Base-by-base conservation (phyloP, 1,284 basidiomycete species). In the Cerioporus squamosus region DNA sequence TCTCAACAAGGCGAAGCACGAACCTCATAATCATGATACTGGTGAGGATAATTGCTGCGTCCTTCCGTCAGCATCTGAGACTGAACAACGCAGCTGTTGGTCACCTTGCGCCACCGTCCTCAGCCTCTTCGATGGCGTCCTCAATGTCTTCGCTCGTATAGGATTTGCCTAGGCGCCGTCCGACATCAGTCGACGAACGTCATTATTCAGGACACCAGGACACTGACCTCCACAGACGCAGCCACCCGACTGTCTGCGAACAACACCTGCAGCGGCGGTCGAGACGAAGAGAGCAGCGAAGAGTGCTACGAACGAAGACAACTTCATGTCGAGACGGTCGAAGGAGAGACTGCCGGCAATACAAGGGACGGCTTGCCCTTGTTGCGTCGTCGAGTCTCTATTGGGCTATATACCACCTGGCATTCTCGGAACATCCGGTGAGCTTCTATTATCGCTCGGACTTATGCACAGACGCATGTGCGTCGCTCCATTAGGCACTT, bases 1-100 rank as follows among this genome's bases (percentile, higher is more conserved):
- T 12, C 18, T 36, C 33, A 14, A 39, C 6, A 23, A 49, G 20
- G 23, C 10, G 5, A 6, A 9, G 44, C 23, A 24, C 42, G 22
- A 15, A 70, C 67, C 62, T 71, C 66, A 50, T 61, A 69, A 44
- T 70, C 63, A 24, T 69, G 59, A 56, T 69, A 72, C 44, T 68
- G 63, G 46, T 72, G 70, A 17, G 70, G 70, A 44, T 72, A 72
- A 31, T 63, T 45, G 51, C 70, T 68, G 49, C 2, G 44, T 12
- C 15, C 33, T 36, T 36, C 33, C 33, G 33, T 36, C 33, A 36
- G 15, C 33, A 17, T 36, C 33, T 10, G 6, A 20, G 10, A 10
- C 17, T 43, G 40, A 43, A 43, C 40, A 43, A 17, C 18, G 3
- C n/a, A 43, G 22, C 40, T 10, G 22, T 43, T n/a, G 20, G 7